Evolutionary conservation across 331 rosid species (phyloP), one percentile per base, ranked within the genome.

Genomic region (Cydonia oblonga): DNA sequence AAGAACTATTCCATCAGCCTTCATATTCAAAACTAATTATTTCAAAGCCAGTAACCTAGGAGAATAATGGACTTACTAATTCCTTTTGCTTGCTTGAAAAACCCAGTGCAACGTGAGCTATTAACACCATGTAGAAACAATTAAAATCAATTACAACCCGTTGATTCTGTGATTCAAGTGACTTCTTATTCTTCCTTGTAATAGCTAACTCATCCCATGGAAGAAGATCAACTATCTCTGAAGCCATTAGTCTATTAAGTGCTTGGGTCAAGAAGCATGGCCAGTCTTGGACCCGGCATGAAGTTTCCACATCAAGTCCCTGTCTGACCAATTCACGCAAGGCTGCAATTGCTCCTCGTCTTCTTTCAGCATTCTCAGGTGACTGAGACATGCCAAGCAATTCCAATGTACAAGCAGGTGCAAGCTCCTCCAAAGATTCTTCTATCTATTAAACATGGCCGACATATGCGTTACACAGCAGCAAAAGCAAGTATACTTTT

Each of bases 351-450:
- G 97, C 99, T 77, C 99, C 96, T 68, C 58, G 88, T 82, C 96
- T 86, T 71, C 99, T 77, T 64, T 91, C 97, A 72, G 85, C 84
- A 83, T 86, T 86, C 80, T 82, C 91, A 74, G 89, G 88, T 71
- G 79, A 74, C 62, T 79, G 88, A 68, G 96, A 80, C 87, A 95
- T 77, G 81, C 87, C 88, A 81, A 95, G 72, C 76, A 91, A 75
- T 82, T 95, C 99, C 84, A 95, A 80, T 30, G 96, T 89, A 84
- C 99, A 95, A 70, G 97, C 93, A 64, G 97, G 97, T 32, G 99
- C 97, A 68, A 95, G 97, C 80, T 89, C 99, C 84, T 95, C 99
- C 78, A 95, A 90, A 78, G 97, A 95, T 85, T 90, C 93, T 90
- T 95, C 99, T 68, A 95, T 90, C 97, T 95, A 75, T 70, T 82